Base-by-base conservation (phyloP, 192 early-diverging fungal genomes). In the Phycomyces blakesleeanus region DNA sequence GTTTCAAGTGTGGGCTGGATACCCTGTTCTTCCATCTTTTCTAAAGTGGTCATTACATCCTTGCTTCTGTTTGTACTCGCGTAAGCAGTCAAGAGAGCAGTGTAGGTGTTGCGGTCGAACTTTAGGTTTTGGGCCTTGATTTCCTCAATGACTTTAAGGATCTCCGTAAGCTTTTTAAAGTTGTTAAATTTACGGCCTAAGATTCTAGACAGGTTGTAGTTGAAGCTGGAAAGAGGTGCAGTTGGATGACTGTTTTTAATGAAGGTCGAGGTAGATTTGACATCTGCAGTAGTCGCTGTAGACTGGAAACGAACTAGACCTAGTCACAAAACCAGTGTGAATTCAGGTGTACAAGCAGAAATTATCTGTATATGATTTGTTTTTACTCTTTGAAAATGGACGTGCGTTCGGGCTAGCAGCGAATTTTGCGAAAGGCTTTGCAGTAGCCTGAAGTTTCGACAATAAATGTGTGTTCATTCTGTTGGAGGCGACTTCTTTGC, bases 91-190 rank as follows among this genome's bases (percentile, higher is more conserved):
- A 81, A 40, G 1, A 81, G 64, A 1, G 72, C 58, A n/a, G 55
- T 60, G 53, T 81, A 81, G 5, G 74, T 78, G 22, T 65, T 66
- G 42, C 60, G 51, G 55, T 81, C 79, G 1, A 74, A 68, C 39
- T 74, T 67, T 5, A 79, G 49, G 11, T 78, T 72, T 0, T 59
- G 18, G 9, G 66, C 64, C 15, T 67, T 50, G 29, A 82, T 76
- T 15, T 74, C 52, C 0, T 53, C 29, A 29, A 64, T 54, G 0
- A 66, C 59, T 6, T 21, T 16, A 38, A 66, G 34, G 18, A 69
- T 47, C 42, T 71, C 25, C 3, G 27, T 10, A 2, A 51, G 21
- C 4, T 51, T 59, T 21, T 22, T 27, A 21, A 22, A 20, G 11
- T 39, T 37, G 9, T 37, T 1, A 22, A 16, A 22, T n/a, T 29